Conservation (phyloP, 1,139 yeast genomes). For the Wickerhamomyces sp. region DNA sequence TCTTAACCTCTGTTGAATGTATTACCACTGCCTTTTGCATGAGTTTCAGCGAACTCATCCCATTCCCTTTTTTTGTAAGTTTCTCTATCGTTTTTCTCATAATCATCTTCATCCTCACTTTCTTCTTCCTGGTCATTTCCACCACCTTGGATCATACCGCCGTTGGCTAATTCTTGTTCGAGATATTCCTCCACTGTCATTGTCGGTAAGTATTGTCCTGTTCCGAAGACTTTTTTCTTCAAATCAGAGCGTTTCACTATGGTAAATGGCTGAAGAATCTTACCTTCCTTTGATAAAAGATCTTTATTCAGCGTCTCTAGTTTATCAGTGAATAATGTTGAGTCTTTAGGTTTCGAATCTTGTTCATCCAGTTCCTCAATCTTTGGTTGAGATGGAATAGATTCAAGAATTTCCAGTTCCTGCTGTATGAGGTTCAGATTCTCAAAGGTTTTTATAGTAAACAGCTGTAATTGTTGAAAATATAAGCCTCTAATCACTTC, state of each 20-base stretch:
- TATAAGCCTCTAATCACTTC: slow-evolving; percentile 53
- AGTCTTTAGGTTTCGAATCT: too few relatives aligned
- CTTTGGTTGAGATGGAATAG: slow-evolving; percentile 29
- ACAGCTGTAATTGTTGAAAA: slow-evolving; percentile 49
- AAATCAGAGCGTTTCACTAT: slow-evolving; percentile 62
- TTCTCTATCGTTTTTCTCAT: slow-evolving; percentile 43
- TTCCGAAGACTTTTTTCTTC: slow-evolving; percentile 69
- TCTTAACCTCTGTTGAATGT: slow-evolving; percentile 74
- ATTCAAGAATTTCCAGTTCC: slow-evolving; percentile 53
- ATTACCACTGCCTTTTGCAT: slow-evolving; percentile 88
- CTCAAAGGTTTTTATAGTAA: slow-evolving; percentile 49
- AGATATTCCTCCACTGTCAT: slow-evolving; percentile 92
- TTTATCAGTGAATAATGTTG: slow-evolving; percentile 48
- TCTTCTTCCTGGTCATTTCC: slow-evolving; percentile 40
- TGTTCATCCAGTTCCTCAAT: slow-evolving; percentile 15
- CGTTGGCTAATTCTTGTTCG: slow-evolving; percentile 79
- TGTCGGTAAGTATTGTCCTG: slow-evolving; percentile 91
- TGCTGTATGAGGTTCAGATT: slow-evolving; percentile 49
- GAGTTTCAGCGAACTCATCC: slow-evolving; percentile 90
- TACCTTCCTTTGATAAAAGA: slow-evolving; percentile 58
- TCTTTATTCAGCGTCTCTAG: slow-evolving; percentile 40
- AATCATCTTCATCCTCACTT: slow-evolving; percentile 45
- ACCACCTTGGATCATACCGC: slow-evolving; percentile 65
- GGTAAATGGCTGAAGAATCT: slow-evolving; percentile 80
- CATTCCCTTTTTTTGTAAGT: slow-evolving; percentile 72